Percentiles rank a stretch among this genome's conserved stretches.
Evolutionary conservation across 2,329 filamentous ascomycete genomes (phyloP).

Genomic region (Alternaria sp.): DNA sequence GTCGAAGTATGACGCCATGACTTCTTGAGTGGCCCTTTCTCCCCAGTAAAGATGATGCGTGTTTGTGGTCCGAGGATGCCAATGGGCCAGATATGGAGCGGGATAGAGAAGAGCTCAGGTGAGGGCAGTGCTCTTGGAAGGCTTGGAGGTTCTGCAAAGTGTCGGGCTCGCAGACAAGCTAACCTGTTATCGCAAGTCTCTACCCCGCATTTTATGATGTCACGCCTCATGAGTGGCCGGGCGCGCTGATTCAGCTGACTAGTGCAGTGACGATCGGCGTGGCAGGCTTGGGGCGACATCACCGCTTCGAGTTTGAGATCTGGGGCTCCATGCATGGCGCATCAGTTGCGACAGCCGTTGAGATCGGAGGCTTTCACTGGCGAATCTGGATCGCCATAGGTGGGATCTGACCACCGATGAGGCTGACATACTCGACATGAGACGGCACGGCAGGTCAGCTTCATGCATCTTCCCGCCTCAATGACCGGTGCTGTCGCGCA

Average conservation of each 20-base stretch:
- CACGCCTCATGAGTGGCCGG: conserved; percentile 4
- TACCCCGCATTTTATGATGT: conserved; percentile 14
- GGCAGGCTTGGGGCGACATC: conserved; percentile 17
- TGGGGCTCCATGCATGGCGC: background rate
- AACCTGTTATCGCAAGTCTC: conserved; percentile 3
- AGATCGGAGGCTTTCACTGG: background rate
- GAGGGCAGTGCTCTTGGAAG: conserved; percentile 20
- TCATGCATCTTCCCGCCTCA: background rate
- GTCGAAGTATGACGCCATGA: conserved; percentile 48
- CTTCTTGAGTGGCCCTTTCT: conserved; percentile 3
- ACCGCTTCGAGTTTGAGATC: conserved; percentile 1
- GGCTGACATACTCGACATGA: background rate
- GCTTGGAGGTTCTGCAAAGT: conserved; percentile 4
- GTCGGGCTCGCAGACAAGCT: conserved; percentile 1
- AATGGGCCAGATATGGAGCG: conserved; percentile 14
- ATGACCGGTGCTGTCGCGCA: background rate
- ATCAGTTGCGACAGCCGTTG: background rate
- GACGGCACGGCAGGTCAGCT: conserved; percentile 5
- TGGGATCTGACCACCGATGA: background rate
- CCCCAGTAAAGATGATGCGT: background rate
- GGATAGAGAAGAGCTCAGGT: conserved; percentile 2
- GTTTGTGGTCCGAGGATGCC: conserved; percentile 3
- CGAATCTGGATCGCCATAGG: background rate
- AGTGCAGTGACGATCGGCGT: conserved; percentile 13
- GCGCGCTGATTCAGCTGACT: conserved; percentile 1